Base-by-base conservation (phyloP, 306 rosid genomes). In the Oxytropis ochrocephala region DNA sequence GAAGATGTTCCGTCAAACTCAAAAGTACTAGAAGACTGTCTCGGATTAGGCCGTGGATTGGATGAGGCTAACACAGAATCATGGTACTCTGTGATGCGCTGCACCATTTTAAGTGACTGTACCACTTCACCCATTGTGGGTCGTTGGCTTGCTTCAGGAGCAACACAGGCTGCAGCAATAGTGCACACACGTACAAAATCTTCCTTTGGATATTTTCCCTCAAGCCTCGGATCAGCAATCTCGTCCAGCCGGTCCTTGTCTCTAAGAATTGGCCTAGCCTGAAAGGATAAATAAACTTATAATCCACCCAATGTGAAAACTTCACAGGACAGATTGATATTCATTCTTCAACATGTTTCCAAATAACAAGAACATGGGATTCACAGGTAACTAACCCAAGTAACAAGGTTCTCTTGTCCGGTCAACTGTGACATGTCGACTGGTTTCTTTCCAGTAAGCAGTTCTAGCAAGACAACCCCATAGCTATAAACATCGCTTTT, bases 61-160 rank as follows among this genome's bases (percentile, higher is more conserved):
- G 95, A 81, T 49, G 97, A 39, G 62, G 89, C 60, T 67, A 86
- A 29, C 57, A 50, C 33, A 33, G 95, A 67, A 67, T 87, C 89
- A 39, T 85, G 91, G 43, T 85, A 56, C 66, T 94, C 99, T 1
- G 92, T 75, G 62, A 89, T 67, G 6, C 96, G 91, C 81, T 91
- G 97, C 75, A 94, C 99, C 99, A 94, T 94, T 80, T 94, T 94
- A 68, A 94, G 96, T 46, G 99, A 91, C 74, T 94, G 99, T 32
- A 94, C 97, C 78, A 94, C 99, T 83, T 94, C 99, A 16, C 99
- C 99, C 96, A 94, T 94, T 18, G 99, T 89, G 30, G 99, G 99
- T 44, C 99, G 89, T 77, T 94, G 99, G 83, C 73, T 84, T 64
- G 99, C 96, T 87, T 94, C 97, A 4, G 99, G 91, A 63, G 97